Conservation (phyloP, 2,329 filamentous ascomycete species). For the Claviceps africana region DNA sequence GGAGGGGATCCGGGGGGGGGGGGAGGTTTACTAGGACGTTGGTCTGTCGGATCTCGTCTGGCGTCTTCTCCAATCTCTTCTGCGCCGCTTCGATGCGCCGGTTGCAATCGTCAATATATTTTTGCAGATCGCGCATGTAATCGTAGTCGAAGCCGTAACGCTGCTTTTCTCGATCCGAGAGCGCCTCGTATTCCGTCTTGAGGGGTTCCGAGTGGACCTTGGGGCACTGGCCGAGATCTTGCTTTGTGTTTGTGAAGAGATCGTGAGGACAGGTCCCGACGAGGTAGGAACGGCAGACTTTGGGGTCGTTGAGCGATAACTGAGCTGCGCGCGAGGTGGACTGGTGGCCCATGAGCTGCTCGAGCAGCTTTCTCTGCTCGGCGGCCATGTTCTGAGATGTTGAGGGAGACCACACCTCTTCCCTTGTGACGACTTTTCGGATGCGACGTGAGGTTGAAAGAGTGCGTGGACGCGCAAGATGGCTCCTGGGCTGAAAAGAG, state of each 20-base stretch:
- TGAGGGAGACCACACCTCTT: background rate
- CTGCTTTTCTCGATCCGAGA: constrained; percentile 56
- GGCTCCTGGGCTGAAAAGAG: background rate
- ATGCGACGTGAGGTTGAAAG: too few relatives aligned
- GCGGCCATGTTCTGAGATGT: constrained; percentile 55
- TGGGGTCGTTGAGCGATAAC: constrained; percentile 77
- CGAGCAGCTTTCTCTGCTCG: constrained; percentile 95
- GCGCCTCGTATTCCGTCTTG: constrained; percentile 74
- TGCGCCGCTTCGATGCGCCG: constrained; percentile 83
- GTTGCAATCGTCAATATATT: constrained; percentile 96
- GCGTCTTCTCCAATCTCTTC: constrained; percentile 85
- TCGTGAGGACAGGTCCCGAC: constrained; percentile 93
- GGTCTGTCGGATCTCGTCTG: constrained; percentile 92
- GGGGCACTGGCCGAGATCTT: constrained; percentile 79
- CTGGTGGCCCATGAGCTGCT: constrained; percentile 82
- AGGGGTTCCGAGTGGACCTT: constrained; percentile 80
- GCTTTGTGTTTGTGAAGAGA: constrained; percentile 98
- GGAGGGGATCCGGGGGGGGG: background rate
- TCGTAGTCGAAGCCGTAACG: constrained; percentile 89
- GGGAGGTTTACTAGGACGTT: constrained; percentile 51
- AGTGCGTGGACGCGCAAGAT: background rate
- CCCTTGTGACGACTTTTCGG: background rate
- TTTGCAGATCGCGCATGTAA: constrained; percentile 89
- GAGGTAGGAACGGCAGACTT: constrained; percentile 89
- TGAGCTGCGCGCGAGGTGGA: constrained; percentile 62